Percentiles rank a stretch among this genome's conserved stretches.
These are phyloP conservation scores for Eucalyptus sp. DNA, from an alignment of 345 rosid species.

Conservation along the genomic window DNA sequence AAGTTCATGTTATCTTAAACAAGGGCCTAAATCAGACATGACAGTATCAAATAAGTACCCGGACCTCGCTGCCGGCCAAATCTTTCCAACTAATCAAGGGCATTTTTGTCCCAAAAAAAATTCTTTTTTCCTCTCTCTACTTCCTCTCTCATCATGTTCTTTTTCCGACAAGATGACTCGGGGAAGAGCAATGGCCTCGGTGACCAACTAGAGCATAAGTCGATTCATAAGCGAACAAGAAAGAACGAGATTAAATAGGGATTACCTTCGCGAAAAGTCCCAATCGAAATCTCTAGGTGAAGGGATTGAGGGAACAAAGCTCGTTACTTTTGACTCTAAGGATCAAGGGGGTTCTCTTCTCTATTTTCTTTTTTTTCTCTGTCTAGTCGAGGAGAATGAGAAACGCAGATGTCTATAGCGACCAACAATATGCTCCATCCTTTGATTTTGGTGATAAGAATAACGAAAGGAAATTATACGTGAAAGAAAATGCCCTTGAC, in stretches of 20 bases:
- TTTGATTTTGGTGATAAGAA: neutral
- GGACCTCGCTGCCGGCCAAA: neutral
- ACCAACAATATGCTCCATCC: too few relatives aligned
- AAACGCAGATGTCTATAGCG: accelerated
- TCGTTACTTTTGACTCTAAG: too few relatives aligned
- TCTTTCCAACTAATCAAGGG: neutral
- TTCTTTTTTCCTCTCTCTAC: neutral
- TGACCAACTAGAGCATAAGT: accelerated
- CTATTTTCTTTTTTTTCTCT: too few relatives aligned
- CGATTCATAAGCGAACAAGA: accelerated
- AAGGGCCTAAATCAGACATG: neutral
- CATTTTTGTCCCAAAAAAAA: accelerated
- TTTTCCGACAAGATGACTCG: neutral
- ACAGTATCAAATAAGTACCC: too few relatives aligned
- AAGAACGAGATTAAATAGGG: too few relatives aligned
- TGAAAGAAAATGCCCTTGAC: neutral
- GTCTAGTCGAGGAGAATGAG: neutral
- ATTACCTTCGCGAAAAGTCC: too few relatives aligned
- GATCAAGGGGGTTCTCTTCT: too few relatives aligned
- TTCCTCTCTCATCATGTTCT: neutral
- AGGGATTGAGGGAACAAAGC: too few relatives aligned
- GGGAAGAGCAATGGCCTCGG: accelerated
- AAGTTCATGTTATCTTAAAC: too few relatives aligned
- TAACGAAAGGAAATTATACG: too few relatives aligned
- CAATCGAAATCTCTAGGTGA: too few relatives aligned